phyloP scores from a whole-genome alignment of 169 alveolate genomes.

The Amoebophrya sp. region DNA sequence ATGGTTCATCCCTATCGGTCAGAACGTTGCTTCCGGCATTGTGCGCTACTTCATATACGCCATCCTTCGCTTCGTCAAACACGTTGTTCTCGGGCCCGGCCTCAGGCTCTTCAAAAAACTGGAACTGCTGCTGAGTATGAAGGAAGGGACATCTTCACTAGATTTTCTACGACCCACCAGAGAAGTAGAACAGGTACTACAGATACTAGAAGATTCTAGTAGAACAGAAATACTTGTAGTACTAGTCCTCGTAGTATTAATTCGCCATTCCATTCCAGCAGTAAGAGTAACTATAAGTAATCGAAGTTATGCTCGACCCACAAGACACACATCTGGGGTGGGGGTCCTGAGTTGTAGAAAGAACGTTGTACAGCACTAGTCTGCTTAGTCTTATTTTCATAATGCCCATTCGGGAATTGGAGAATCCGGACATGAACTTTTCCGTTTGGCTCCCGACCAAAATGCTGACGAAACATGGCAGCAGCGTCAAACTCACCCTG shows the following conservation, averaged over 20 bases:
- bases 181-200: not conserved
- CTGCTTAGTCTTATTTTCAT: not conserved
- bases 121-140: not conserved
- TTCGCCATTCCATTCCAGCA: not conserved
- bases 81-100: not conserved
- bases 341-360: not conserved
- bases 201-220: not conserved
- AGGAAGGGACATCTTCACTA: not conserved
- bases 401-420: not conserved
- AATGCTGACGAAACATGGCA: not conserved
- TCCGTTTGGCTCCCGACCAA: constrained; percentile 8
- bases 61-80: not conserved
- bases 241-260: not conserved
- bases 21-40: not conserved
- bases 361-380: no score
- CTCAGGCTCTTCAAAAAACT: constrained; percentile 11
- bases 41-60: not conserved
- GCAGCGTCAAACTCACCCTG: constrained; percentile 14
- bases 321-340: no score
- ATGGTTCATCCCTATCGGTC: not conserved
- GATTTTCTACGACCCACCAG: not conserved
- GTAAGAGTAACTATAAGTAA: no score
- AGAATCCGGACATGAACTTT: not conserved
- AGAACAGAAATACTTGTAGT: not conserved
- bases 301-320: no score